Conservation (phyloP, 164 flowering plant genomes). For the Nelumbo lutea region DNA sequence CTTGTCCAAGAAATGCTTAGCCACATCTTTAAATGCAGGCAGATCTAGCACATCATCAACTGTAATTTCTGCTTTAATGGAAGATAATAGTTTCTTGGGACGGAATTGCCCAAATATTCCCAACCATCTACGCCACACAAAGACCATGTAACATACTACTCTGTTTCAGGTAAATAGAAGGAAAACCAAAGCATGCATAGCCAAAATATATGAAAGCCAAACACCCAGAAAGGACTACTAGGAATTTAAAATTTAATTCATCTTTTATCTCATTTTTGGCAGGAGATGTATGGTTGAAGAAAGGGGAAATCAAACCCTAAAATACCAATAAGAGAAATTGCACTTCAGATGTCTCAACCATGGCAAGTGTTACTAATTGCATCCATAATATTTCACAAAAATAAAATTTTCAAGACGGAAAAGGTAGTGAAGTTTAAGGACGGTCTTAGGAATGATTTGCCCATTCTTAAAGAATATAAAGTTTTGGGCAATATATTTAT, state of each 20-base stretch:
- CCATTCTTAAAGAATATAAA: no score
- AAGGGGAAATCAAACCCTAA: not conserved
- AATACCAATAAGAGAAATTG: not conserved
- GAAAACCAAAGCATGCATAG: not conserved
- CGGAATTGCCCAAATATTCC: slow-evolving; percentile 76
- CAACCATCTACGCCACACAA: slow-evolving; percentile 54
- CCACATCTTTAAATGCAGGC: slow-evolving; percentile 40
- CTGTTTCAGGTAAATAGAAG: not conserved
- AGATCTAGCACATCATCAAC: slow-evolving; percentile 41
- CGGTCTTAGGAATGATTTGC: no score
- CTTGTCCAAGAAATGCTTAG: slow-evolving; percentile 62
- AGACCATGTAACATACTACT: not conserved
- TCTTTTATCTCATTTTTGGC: not conserved
- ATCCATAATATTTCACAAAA: no score
- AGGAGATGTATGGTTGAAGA: not conserved
- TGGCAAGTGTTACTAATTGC: no score
- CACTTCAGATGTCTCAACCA: no score
- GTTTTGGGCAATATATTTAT: no score
- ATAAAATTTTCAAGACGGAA: no score
- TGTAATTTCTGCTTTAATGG: slow-evolving; percentile 50
- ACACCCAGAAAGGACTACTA: not conserved
- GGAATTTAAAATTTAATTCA: not conserved
- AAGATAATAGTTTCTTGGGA: slow-evolving; percentile 64
- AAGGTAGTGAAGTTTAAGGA: no score
- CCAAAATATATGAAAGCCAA: not conserved